These are phyloP conservation scores for Coemansia erecta DNA, from an alignment of 192 early-diverging fungal genomes.

Conservation along the genomic window DNA sequence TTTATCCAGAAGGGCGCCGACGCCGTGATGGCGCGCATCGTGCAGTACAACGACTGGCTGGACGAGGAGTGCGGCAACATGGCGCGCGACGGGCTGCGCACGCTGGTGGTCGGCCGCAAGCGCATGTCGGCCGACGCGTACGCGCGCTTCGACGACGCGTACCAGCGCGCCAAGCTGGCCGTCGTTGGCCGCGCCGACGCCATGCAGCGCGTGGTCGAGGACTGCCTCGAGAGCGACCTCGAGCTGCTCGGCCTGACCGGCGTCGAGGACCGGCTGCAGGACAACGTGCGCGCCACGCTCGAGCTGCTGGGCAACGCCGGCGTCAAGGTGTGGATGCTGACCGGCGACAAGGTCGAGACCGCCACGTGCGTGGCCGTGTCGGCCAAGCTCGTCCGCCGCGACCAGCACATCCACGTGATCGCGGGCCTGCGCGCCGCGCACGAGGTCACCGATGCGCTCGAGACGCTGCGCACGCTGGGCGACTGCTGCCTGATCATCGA, in stretches of 20 bases:
- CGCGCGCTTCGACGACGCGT: conserved; percentile 62
- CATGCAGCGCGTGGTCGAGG: conserved; percentile 65
- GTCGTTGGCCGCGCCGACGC: conserved; percentile 67
- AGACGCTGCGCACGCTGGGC: conserved; percentile 62
- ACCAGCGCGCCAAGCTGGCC: conserved; percentile 69
- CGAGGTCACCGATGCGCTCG: conserved; percentile 63
- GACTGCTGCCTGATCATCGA: conserved; percentile 89
- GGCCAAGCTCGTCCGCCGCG: conserved; percentile 82
- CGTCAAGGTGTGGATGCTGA: conserved; percentile 95
- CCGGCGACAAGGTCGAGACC: conserved; percentile 97
- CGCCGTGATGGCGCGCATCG: conserved; percentile 83
- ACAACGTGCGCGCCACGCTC: conserved; percentile 84
- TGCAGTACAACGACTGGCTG: conserved; percentile 92
- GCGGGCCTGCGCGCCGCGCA: conserved; percentile 58
- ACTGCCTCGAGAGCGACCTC: conserved; percentile 77
- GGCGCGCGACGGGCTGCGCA: conserved; percentile 92
- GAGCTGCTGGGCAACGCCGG: conserved; percentile 89
- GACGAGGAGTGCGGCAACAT: conserved; percentile 98
- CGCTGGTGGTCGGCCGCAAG: conserved; percentile 88
- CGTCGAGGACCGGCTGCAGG: conserved; percentile 95
- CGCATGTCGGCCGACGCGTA: conserved; percentile 70
- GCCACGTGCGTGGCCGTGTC: conserved; percentile 94
- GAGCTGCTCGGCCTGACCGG: conserved; percentile 91
- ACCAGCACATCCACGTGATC: conserved; percentile 82
- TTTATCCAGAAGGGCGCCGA: conserved; percentile 97